phyloP scores from a whole-genome alignment of 177 flowering plant species.

The Vitis hybrid region DNA sequence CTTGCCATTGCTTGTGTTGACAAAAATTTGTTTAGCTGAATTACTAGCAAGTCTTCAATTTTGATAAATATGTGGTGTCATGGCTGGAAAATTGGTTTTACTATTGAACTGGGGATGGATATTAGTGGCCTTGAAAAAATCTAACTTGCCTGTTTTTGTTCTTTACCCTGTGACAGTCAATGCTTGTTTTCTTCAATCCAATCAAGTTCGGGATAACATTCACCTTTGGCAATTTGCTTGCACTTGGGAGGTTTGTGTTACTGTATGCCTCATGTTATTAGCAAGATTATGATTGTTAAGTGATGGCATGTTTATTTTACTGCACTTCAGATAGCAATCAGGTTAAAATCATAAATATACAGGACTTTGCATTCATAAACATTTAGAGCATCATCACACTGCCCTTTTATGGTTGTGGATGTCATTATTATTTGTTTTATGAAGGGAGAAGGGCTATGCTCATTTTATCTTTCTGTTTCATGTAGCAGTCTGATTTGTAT shows the following conservation, averaged over 20 bases:
- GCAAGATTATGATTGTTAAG: too few species aligned
- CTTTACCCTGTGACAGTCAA: constrained; percentile 51
- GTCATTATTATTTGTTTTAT: too few species aligned
- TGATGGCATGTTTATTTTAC: background rate
- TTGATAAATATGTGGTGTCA: too few species aligned
- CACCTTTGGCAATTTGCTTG: constrained; percentile 86
- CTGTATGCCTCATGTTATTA: background rate
- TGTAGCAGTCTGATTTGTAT: too few species aligned
- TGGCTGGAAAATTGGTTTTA: background rate
- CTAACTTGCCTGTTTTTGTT: constrained; percentile 9
- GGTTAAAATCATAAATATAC: background rate
- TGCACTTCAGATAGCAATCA: too few species aligned
- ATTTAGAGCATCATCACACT: constrained; percentile 1
- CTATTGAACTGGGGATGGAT: background rate
- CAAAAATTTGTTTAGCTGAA: background rate
- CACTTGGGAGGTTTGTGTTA: constrained; percentile 81
- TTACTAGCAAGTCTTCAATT: background rate
- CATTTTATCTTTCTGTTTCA: too few species aligned
- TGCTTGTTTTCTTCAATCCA: constrained; percentile 92
- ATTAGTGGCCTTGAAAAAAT: background rate
- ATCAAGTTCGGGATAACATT: constrained; percentile 84
- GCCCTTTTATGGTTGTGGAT: too few species aligned
- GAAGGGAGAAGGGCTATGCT: too few species aligned
- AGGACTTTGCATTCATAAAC: background rate
- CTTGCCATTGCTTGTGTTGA: too few species aligned